Evolutionary conservation across 192 early-diverging fungal species (phyloP), one percentile per base, ranked within the genome.

Genomic region (Rhizoclosmatium sp.): DNA sequence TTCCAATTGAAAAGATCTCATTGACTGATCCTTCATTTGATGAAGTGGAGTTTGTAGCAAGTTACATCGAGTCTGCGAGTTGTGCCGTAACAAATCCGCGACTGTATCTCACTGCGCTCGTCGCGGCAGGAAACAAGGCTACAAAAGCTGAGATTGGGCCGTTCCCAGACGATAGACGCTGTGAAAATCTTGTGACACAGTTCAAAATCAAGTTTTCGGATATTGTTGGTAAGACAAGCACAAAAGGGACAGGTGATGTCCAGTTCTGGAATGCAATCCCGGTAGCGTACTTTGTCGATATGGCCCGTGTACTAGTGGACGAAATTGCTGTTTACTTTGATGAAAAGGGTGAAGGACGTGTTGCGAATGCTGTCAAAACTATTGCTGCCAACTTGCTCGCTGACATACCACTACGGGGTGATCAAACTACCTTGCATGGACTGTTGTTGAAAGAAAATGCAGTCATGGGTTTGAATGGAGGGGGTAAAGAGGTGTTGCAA

Each of bases 401-500:
- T 9, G 45, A 21, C 21, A 42, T 72, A 42, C 51, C 19, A 7
- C 9, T 2, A 12, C 40, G 21, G n/a, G 16, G 16, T 21, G n/a
- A 54, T 16, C 7, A 7, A 59, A 42, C 16, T 16, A 59, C 40
- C 3, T 12, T 59, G 31, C 9, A 42, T 54, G 71, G 59, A 21
- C 59, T 72, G 56, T 41, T 72, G 1, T 21, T 72, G 21, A 7
- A 21, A 21, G 71, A 72, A 59, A 56, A 48, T 59, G 71, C 71
- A 19, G 51, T 23, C 10, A 12, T 2, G 9, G 23, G 7, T 59
- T 48, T 23, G 14, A 41, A 59, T 59, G 19, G 16, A 16, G 48
- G 9, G 21, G 68, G 68, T 47, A 56, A 59, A 72, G 59, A 59
- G 71, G 23, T 72, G 31, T 31, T 31, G 31, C 31, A 31, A 10